phyloP scores from a whole-genome alignment of 2,329 filamentous ascomycete genomes.

The Ramularia endophylla region DNA sequence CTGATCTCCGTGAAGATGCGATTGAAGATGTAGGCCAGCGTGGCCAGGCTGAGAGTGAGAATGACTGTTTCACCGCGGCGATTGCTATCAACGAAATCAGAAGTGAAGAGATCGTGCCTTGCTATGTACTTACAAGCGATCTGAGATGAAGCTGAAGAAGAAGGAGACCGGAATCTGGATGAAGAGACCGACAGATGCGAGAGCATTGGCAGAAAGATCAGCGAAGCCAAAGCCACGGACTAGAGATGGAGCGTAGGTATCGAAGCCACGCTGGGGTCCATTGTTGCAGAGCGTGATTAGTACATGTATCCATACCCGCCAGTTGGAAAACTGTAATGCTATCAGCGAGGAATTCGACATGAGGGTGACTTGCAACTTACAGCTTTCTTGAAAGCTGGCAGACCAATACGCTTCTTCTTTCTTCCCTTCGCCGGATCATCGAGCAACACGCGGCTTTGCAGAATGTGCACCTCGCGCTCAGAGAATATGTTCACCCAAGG shows the following conservation, averaged over 20 bases:
- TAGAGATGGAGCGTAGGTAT: constrained; percentile 30
- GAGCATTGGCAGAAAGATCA: constrained; percentile 27
- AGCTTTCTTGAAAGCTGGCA: constrained; percentile 27
- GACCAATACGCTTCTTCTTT: constrained; percentile 28
- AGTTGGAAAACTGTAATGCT: constrained; percentile 25
- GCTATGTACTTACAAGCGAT: constrained; percentile 47
- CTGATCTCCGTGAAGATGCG: constrained; percentile 46
- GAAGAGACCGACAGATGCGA: constrained; percentile 32
- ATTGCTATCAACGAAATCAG: constrained; percentile 30
- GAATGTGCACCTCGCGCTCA: constrained; percentile 27
- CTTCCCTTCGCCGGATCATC: constrained; percentile 29
- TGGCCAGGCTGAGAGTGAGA: constrained; percentile 41
- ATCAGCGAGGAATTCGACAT: too few species aligned
- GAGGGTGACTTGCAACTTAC: constrained; percentile 10
- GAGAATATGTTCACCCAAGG: constrained; percentile 24
- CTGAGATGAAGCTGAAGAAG: constrained; percentile 48
- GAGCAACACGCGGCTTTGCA: constrained; percentile 24
- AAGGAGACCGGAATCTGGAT: constrained; percentile 45
- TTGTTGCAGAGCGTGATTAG: constrained; percentile 31
- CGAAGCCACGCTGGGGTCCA: constrained; percentile 27
- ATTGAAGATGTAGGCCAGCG: constrained; percentile 51
- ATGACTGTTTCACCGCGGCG: constrained; percentile 50
- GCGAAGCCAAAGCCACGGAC: constrained; percentile 26
- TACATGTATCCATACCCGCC: constrained; percentile 30
- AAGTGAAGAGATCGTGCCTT: too few species aligned